Percentiles rank a stretch among this genome's conserved stretches.
These are phyloP conservation scores for Rhizopogon rudus DNA, from an alignment of 768 basidiomycete genomes.

Conservation along the genomic window DNA sequence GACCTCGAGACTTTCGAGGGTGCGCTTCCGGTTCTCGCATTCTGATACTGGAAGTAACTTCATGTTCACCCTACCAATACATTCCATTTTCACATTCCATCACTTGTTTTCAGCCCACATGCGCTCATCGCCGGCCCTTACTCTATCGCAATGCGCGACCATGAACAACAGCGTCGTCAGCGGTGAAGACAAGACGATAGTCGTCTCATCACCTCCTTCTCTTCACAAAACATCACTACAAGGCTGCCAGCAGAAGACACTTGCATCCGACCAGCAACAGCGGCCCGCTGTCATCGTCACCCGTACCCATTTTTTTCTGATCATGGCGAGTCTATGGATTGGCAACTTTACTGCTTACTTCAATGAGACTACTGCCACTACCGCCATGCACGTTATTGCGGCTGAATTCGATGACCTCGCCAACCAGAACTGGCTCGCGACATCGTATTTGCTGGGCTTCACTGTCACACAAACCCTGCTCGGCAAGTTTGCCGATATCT, in stretches of 20 bases:
- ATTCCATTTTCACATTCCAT: not conserved
- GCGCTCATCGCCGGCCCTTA: slow-evolving; percentile 22
- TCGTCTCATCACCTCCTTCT: slow-evolving; percentile 3
- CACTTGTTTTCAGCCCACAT: slow-evolving; percentile 14
- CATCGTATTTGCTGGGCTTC: slow-evolving; percentile 29
- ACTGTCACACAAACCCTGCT: slow-evolving; percentile 32
- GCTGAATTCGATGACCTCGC: slow-evolving; percentile 23
- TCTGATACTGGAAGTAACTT: slow-evolving; percentile 7
- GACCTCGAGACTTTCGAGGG: slow-evolving; percentile 2
- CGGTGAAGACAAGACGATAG: slow-evolving; percentile 18
- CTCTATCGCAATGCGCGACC: slow-evolving; percentile 27
- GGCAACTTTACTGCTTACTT: slow-evolving; percentile 32
- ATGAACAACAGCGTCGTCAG: slow-evolving; percentile 21
- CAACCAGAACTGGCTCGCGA: slow-evolving; percentile 32
- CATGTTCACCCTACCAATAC: slow-evolving; percentile 9
- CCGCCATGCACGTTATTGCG: slow-evolving; percentile 31
- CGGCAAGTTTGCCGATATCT: slow-evolving; percentile 30
- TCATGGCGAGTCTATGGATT: slow-evolving; percentile 29
- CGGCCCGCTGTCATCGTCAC: slow-evolving; percentile 25
- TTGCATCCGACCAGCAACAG: slow-evolving; percentile 1
- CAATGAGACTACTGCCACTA: slow-evolving; percentile 30
- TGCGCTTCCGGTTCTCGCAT: slow-evolving; percentile 11
- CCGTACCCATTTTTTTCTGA: slow-evolving; percentile 25
- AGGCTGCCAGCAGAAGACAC: not conserved
- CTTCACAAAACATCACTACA: slow-evolving; percentile 1